phyloP scores from a whole-genome alignment of 2,329 filamentous ascomycete genomes.

The Hysterium pulicare region DNA sequence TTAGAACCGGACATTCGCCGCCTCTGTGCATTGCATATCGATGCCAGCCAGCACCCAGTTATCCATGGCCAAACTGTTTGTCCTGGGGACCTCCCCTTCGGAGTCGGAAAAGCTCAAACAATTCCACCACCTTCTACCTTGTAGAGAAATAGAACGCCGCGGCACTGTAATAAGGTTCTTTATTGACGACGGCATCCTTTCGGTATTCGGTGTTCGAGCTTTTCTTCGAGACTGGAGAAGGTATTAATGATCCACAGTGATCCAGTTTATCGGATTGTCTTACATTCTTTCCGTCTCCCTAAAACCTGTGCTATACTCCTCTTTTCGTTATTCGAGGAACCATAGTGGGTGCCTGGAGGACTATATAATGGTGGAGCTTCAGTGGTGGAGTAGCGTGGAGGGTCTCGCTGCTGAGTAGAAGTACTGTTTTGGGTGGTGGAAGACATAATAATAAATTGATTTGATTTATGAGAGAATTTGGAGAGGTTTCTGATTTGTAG shows the following conservation, averaged over 20 bases:
- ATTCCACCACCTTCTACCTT: background rate
- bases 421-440: background rate
- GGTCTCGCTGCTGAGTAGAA: background rate
- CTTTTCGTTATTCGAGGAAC: background rate
- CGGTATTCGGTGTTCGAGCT: too few relatives aligned
- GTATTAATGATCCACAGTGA: background rate
- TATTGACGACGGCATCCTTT: background rate
- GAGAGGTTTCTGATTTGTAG: too few relatives aligned
- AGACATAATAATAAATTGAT: background rate
- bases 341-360: background rate
- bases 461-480: background rate
- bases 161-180: background rate
- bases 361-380: background rate
- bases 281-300: background rate
- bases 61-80: too few relatives aligned
- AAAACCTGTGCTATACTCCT: background rate
- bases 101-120: too few relatives aligned
- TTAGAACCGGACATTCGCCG: too few relatives aligned
- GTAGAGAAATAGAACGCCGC: background rate
- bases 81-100: too few relatives aligned
- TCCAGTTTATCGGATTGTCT: background rate
- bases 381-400: background rate
- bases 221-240: background rate
- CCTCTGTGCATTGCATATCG: too few relatives aligned
- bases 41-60: too few relatives aligned